These are phyloP conservation scores for Trichoderma atroviride DNA, from an alignment of 2,329 filamentous ascomycete genomes.

Conservation along the genomic window DNA sequence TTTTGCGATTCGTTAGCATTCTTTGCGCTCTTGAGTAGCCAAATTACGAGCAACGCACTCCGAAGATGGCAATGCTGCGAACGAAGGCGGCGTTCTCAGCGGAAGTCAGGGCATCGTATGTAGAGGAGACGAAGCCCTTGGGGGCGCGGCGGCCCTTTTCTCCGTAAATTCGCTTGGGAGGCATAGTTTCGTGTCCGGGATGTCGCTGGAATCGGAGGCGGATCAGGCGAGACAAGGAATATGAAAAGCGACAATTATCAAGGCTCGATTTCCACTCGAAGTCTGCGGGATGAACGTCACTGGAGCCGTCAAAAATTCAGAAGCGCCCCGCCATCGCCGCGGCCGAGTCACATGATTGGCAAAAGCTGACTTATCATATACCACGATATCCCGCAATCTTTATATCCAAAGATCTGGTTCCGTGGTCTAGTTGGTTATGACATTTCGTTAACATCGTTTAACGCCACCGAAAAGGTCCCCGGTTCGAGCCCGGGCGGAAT, in stretches of 20 bases:
- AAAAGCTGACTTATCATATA: neutral
- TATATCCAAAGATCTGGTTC: slow-evolving; percentile 17
- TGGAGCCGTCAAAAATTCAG: slow-evolving; percentile 32
- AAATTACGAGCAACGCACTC: slow-evolving; percentile 54
- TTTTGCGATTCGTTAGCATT: slow-evolving; percentile 22
- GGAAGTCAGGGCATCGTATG: slow-evolving; percentile 65
- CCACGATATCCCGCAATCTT: neutral
- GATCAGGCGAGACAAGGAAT: neutral
- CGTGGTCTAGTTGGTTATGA: slow-evolving; percentile 30
- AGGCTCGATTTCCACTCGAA: slow-evolving; percentile 11
- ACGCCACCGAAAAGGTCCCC: slow-evolving; percentile 30
- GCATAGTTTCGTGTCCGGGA: slow-evolving; percentile 52
- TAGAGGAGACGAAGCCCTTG: slow-evolving; percentile 57
- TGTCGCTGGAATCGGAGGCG: neutral
- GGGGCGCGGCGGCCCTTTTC: slow-evolving; percentile 50
- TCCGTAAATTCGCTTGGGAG: slow-evolving; percentile 62
- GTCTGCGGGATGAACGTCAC: slow-evolving; percentile 22
- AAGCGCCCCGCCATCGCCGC: slow-evolving; percentile 31
- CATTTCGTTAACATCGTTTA: slow-evolving; percentile 29
- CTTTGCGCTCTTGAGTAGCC: neutral
- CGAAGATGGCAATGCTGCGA: slow-evolving; percentile 67
- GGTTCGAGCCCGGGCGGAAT: slow-evolving; percentile 30
- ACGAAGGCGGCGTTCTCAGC: slow-evolving; percentile 71
- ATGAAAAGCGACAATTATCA: neutral
- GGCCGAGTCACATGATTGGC: slow-evolving; percentile 35